A percentile compares a stretch with the other conserved stretches of the same genome.
phyloP scores from a whole-genome alignment of 2,329 filamentous ascomycete species.

The Scortechinia acanthostroma region DNA sequence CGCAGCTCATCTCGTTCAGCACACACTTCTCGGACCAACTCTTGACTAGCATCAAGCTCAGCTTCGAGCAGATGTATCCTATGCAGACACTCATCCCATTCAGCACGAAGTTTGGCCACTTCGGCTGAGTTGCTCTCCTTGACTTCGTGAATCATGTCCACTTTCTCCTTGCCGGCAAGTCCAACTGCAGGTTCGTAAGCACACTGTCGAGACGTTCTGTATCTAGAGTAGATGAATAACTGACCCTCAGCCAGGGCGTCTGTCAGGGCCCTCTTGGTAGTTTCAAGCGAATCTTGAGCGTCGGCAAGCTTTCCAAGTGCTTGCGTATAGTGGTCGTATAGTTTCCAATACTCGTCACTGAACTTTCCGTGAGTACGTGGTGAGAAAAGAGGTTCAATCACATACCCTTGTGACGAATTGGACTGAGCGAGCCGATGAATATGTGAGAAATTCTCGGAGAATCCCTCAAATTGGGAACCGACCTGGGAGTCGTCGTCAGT shows the following conservation, averaged over 20 bases:
- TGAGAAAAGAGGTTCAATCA: not conserved
- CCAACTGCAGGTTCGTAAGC: conserved; percentile 17
- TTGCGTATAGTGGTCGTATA: conserved; percentile 25
- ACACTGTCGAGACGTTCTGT: not conserved
- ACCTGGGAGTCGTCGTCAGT: not conserved
- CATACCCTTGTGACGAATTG: conserved; percentile 24
- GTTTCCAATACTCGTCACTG: conserved; percentile 27
- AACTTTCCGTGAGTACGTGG: conserved; percentile 9
- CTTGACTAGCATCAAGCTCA: conserved; percentile 24
- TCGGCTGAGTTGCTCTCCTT: conserved; percentile 22
- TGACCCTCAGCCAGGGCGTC: conserved; percentile 24
- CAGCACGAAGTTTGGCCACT: conserved; percentile 18
- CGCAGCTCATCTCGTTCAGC: conserved; percentile 26
- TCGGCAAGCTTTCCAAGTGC: conserved; percentile 25
- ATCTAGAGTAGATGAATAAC: conserved; percentile 7
- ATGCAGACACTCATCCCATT: conserved; percentile 19
- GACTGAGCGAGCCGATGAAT: conserved; percentile 19
- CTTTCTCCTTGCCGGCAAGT: conserved; percentile 23
- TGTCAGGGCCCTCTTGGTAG: conserved; percentile 20
- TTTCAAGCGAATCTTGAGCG: conserved; percentile 21
- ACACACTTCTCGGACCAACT: conserved; percentile 23
- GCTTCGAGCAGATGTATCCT: conserved; percentile 24
- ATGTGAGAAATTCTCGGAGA: conserved; percentile 19
- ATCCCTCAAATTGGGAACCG: conserved; percentile 13
- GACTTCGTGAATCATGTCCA: conserved; percentile 23